Evolutionary conservation across 2,329 filamentous ascomycete species (phyloP).

Genomic region (Nemania sp.): DNA sequence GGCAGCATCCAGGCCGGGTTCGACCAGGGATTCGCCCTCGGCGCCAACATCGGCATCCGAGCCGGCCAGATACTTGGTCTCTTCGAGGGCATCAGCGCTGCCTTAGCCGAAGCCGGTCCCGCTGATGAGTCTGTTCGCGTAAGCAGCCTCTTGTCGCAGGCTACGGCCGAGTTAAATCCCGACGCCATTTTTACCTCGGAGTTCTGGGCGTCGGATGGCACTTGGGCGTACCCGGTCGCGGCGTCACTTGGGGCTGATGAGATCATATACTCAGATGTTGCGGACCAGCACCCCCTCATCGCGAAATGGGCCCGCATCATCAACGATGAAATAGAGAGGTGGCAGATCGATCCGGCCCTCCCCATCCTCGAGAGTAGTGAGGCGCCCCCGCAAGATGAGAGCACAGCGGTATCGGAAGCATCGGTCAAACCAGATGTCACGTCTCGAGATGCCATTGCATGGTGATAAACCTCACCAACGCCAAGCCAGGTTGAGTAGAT

Average conservation of each 20-base stretch:
- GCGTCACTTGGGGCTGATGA: constrained; percentile 47
- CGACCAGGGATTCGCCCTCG: constrained; percentile 88
- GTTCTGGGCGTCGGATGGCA: constrained; percentile 78
- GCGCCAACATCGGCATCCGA: constrained; percentile 80
- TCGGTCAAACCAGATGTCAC: constrained; percentile 8
- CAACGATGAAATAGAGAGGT: constrained; percentile 56
- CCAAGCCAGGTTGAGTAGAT: not conserved
- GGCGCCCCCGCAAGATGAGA: constrained; percentile 5
- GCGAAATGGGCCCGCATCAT: constrained; percentile 68
- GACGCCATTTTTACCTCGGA: constrained; percentile 71
- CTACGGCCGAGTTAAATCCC: constrained; percentile 70
- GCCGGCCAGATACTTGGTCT: constrained; percentile 82
- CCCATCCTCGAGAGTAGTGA: constrained; percentile 27
- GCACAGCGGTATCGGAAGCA: not conserved
- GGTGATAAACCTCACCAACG: constrained; percentile 10
- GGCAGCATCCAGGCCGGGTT: constrained; percentile 86
- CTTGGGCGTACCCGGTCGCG: constrained; percentile 74
- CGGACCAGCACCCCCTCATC: constrained; percentile 75
- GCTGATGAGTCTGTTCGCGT: constrained; percentile 43
- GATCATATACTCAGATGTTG: constrained; percentile 68
- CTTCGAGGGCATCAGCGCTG: constrained; percentile 75
- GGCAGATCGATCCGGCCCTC: constrained; percentile 42
- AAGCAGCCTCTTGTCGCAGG: constrained; percentile 58
- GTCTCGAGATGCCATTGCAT: constrained; percentile 26
- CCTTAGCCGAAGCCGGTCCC: constrained; percentile 54